Evolutionary conservation across 345 rosid genomes (phyloP), one percentile per base, ranked within the genome.

Genomic region (Salix exigua): DNA sequence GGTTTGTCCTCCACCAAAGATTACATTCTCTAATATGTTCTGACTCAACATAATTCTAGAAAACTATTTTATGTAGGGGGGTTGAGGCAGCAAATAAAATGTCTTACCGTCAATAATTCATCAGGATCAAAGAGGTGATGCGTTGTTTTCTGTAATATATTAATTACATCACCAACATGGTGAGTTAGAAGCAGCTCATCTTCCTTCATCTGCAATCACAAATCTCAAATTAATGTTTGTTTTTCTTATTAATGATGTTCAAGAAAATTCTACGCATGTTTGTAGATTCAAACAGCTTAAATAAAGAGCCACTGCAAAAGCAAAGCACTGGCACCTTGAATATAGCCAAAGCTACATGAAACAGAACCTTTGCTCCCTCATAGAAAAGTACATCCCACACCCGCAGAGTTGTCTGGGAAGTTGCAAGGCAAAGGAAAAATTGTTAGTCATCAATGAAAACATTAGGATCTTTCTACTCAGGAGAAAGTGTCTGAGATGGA

Each of bases 381-480:
- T 86, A 92, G 88, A 96, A 96, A 76, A 96, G 98, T 5, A 96
- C 91, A 85, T 96, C 99, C 99, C 99, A 96, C 77, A 92, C 97
- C 40, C 99, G 86, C 73, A 96, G 84, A 40, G 99, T 92, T 65
- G 99, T 96, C 99, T 96, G 85, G 77, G 83, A 58, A 74, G 66
- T 23, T 14, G 58, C 12, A 31, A 26, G 68, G 14, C 62, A 17
- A 42, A 14, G 63, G 14, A 53, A 80, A 13, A 72, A 31, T 55
- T 38, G 40, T 81, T 14, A 78, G 60, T 63, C 10, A 63, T 26
- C 53, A 63, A 44, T 70, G 9, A 17, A 30, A 55, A 78, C 72
- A 61, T 65, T 48, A 53, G 35, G 7, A 58, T 66, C 31, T 71
- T 23, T 21, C 44, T 21, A 68, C 44, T 23, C 33, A 33, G 3